These are phyloP conservation scores for Pseudogymnoascus sp. DNA, from an alignment of 2,329 filamentous ascomycete species.

Conservation along the genomic window DNA sequence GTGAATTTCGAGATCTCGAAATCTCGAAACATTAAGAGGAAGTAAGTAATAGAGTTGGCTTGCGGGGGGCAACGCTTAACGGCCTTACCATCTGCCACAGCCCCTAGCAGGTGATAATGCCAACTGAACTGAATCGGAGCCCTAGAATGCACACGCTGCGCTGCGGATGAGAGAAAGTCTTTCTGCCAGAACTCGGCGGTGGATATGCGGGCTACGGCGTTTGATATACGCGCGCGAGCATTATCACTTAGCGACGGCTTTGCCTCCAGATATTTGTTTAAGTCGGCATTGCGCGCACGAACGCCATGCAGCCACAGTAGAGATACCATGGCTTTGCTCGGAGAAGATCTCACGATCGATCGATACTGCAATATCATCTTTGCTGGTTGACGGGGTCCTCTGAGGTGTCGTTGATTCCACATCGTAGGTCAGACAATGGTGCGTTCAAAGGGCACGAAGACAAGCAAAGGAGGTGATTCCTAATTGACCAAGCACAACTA, in stretches of 20 bases:
- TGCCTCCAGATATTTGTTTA: conserved; percentile 1
- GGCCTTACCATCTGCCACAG: neutral
- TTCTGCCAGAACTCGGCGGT: neutral
- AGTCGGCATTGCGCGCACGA: neutral
- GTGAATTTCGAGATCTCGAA: neutral
- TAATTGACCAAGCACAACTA: neutral
- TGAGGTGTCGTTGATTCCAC: neutral
- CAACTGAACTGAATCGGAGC: neutral
- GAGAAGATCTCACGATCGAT: neutral
- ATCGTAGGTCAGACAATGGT: neutral
- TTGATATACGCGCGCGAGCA: neutral
- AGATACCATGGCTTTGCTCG: neutral
- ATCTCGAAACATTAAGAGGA: neutral
- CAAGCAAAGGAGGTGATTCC: neutral
- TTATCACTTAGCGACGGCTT: neutral
- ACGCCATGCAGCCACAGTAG: conserved; percentile 6
- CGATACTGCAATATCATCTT: neutral
- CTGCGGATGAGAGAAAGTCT: neutral
- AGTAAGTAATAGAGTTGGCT: neutral
- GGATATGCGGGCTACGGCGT: conserved; percentile 1
- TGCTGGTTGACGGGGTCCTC: neutral
- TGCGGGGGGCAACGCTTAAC: neutral
- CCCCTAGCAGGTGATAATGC: neutral
- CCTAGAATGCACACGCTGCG: neutral
- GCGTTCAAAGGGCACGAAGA: neutral